Conservation (phyloP, 345 rosid species). For the Cardamine occulta region DNA sequence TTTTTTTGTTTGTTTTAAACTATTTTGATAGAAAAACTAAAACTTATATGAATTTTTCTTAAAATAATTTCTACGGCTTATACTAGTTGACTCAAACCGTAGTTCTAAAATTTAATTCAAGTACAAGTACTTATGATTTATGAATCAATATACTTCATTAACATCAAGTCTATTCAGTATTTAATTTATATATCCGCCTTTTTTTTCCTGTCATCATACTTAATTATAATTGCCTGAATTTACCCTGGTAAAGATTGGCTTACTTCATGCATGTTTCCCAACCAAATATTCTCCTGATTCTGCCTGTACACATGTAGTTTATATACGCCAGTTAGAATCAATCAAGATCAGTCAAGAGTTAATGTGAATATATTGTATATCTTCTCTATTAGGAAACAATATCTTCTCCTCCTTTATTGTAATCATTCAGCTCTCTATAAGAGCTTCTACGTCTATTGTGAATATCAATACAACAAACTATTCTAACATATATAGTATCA, state of each 20-base stretch:
- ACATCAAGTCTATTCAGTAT: background rate
- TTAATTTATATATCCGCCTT: background rate
- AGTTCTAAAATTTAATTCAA: background rate
- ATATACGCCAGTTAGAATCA: no score
- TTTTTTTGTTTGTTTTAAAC: no score
- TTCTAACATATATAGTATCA: no score
- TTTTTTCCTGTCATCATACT: constrained; percentile 5
- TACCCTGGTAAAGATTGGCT: background rate
- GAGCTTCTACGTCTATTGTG: no score
- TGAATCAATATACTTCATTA: background rate
- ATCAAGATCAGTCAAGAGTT: no score
- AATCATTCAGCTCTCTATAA: no score
- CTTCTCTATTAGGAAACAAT: no score
- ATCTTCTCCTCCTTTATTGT: no score
- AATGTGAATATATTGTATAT: no score
- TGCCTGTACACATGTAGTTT: constrained; percentile 1
- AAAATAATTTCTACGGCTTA: background rate
- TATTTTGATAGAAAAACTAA: background rate
- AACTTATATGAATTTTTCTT: background rate
- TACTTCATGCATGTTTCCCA: constrained; percentile 1
- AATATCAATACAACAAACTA: no score
- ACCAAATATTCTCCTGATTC: constrained; percentile 27
- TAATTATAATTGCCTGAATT: background rate
- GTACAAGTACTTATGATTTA: background rate
- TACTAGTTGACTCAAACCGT: background rate